A percentile compares a stretch with the other conserved stretches of the same genome.
Evolutionary conservation across 805 yeast species (phyloP).

Genomic region (Yarrowia hollandica): DNA sequence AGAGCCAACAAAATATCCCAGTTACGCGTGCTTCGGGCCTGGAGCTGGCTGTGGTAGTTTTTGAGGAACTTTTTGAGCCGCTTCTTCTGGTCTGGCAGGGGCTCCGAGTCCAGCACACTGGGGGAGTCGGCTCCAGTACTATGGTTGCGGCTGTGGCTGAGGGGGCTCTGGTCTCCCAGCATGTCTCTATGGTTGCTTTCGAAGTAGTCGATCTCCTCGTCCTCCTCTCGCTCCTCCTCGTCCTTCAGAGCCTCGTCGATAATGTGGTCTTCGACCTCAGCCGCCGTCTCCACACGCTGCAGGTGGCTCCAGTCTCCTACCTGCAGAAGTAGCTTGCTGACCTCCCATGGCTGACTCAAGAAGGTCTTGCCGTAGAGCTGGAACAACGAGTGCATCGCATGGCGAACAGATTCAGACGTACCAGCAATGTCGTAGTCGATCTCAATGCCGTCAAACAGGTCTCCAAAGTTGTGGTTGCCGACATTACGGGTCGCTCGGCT

Average conservation of each 20-base stretch:
- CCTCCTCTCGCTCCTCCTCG: conserved; percentile 44
- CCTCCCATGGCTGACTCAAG: conserved; percentile 85
- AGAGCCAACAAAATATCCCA: conserved; percentile 47
- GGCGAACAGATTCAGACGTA: conserved; percentile 30
- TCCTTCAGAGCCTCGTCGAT: conserved; percentile 36
- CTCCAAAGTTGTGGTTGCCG: conserved; percentile 29
- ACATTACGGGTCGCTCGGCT: conserved; percentile 28
- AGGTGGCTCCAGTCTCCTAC: conserved; percentile 54
- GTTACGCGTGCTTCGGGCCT: conserved; percentile 38
- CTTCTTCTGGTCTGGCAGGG: conserved; percentile 19
- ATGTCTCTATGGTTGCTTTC: conserved; percentile 37
- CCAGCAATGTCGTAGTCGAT: conserved; percentile 31
- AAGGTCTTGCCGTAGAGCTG: conserved; percentile 69
- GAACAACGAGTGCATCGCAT: conserved; percentile 53
- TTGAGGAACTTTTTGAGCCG: conserved; percentile 15
- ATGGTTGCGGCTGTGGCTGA: neutral
- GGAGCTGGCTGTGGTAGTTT: conserved; percentile 4
- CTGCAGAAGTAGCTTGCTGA: conserved; percentile 73
- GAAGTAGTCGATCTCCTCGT: conserved; percentile 50
- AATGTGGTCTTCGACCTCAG: conserved; percentile 30
- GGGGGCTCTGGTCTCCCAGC: neutral
- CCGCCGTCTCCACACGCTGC: conserved; percentile 4
- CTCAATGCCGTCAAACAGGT: conserved; percentile 37
- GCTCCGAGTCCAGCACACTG: conserved; percentile 8
- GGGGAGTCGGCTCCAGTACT: neutral